These are phyloP conservation scores for Porphyra umbilicalis DNA, from an alignment of 31 red algal genomes.

Conservation along the genomic window DNA sequence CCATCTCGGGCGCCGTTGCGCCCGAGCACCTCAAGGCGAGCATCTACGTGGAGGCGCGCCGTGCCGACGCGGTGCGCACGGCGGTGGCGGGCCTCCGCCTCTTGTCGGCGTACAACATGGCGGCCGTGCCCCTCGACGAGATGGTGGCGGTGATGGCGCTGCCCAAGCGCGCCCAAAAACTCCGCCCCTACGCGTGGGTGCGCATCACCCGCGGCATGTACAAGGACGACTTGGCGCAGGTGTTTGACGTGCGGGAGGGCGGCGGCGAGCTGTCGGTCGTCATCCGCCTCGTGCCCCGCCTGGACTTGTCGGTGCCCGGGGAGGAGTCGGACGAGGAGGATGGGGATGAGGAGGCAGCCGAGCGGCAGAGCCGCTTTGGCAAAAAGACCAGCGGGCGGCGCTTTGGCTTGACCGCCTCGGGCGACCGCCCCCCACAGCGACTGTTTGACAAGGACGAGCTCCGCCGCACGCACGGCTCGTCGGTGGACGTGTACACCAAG, in stretches of 20 bases:
- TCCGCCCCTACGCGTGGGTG: conserved; percentile 75
- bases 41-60: conserved; percentile 83
- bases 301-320: conserved; percentile 43
- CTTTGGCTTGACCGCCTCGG: background rate
- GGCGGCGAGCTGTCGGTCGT: conserved; percentile 36
- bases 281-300: conserved; percentile 80
- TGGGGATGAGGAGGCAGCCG: conserved; percentile 21
- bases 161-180: conserved; percentile 39
- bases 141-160: conserved; percentile 79
- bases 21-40: conserved; percentile 81
- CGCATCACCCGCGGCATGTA: conserved; percentile 71
- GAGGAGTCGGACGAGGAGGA: conserved; percentile 54
- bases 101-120: conserved; percentile 64
- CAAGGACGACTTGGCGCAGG: conserved; percentile 87
- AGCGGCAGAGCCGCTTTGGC: conserved; percentile 19
- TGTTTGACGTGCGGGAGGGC: conserved; percentile 75
- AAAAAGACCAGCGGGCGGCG: background rate
- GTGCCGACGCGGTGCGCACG: conserved; percentile 43
- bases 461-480: conserved; percentile 38
- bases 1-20: conserved; percentile 76
- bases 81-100: conserved; percentile 72
- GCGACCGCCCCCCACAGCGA: conserved; percentile 60
- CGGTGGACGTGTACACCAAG: conserved; percentile 40
- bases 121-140: conserved; percentile 67
- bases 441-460: conserved; percentile 85